Evolutionary conservation across 1,284 basidiomycete genomes (phyloP).

Genomic region (Ganoderma lucidum): DNA sequence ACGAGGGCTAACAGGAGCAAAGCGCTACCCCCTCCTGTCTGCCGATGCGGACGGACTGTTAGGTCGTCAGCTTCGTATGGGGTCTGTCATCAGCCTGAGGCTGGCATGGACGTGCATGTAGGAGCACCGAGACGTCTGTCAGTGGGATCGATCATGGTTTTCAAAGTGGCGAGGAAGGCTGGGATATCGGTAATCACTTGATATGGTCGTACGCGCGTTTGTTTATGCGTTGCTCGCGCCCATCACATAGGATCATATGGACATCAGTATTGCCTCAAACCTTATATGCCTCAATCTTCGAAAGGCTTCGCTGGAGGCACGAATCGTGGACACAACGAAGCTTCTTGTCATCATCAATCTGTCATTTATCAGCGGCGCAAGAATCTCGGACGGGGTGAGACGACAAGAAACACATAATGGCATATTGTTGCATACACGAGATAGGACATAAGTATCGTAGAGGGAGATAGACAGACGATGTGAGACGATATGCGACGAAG

Average conservation of each 20-base stretch:
- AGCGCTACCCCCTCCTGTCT: background rate
- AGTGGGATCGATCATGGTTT: background rate
- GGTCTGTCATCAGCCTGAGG: background rate
- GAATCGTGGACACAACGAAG: background rate
- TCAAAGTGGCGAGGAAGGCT: background rate
- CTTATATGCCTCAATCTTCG: background rate
- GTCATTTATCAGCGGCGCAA: background rate
- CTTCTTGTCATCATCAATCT: background rate
- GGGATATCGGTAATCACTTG: too few species aligned
- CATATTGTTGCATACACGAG: background rate
- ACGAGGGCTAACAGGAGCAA: background rate
- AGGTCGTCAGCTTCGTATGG: too few species aligned
- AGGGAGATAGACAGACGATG: background rate
- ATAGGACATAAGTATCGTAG: background rate
- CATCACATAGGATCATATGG: background rate
- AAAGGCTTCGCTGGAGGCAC: background rate
- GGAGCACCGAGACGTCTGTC: background rate
- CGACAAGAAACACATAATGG: background rate
- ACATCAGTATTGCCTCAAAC: slow-evolving; percentile 4
- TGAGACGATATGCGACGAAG: background rate
- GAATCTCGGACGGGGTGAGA: background rate
- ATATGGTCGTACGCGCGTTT: too few species aligned
- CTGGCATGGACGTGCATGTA: background rate
- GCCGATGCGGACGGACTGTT: background rate
- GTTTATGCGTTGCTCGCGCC: too few species aligned